Conservation (phyloP, 257 asterid species). For the Dorcoceras hygrometricum region DNA sequence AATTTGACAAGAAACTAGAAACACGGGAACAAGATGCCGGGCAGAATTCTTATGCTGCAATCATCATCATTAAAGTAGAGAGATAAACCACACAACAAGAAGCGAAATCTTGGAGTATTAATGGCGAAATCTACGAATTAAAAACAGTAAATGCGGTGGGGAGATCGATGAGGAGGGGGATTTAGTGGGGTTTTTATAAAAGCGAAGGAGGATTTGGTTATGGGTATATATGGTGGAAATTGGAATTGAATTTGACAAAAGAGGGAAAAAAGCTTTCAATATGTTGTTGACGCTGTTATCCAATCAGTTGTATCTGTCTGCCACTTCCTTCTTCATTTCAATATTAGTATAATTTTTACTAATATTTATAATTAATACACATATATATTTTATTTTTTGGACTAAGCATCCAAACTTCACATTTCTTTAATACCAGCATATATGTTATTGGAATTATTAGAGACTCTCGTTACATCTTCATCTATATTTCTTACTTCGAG, state of each 20-base stretch:
- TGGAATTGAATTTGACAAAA: constrained; percentile 20
- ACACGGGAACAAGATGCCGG: neutral
- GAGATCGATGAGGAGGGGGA: neutral
- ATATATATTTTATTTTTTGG: no score
- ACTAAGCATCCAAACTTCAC: no score
- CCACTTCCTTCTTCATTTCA: constrained; percentile 42
- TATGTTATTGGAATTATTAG: no score
- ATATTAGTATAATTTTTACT: neutral
- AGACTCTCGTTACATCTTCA: no score
- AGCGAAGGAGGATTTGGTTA: constrained; percentile 2
- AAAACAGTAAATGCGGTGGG: constrained; percentile 25
- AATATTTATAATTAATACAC: neutral
- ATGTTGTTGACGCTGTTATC: constrained; percentile 40
- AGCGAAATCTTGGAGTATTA: constrained; percentile 20
- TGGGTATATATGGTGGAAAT: neutral
- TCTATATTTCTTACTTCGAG: no score
- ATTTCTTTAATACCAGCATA: no score
- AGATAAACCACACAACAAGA: neutral
- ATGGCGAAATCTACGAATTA: constrained; percentile 20
- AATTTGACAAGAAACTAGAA: neutral
- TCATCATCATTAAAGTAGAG: no score
- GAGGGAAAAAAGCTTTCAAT: constrained; percentile 27
- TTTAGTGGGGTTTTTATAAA: neutral
- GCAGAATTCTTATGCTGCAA: neutral
- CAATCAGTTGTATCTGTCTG: constrained; percentile 61